These are phyloP conservation scores for Helotiales sp. DNA, from an alignment of 2,329 filamentous ascomycete genomes.

Conservation along the genomic window DNA sequence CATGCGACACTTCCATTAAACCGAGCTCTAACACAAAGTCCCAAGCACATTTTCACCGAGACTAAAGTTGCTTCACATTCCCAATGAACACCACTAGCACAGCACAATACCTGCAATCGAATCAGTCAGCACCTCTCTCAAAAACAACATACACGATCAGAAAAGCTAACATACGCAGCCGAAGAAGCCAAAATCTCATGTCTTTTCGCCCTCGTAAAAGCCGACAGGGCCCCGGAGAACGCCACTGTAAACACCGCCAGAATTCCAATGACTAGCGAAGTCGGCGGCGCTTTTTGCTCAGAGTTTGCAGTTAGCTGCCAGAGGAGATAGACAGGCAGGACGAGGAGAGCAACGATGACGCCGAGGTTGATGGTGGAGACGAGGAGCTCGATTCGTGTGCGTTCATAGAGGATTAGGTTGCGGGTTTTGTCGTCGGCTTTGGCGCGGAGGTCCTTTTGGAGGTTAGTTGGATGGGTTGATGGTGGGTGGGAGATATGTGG, in stretches of 20 bases:
- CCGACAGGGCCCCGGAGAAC: slow-evolving; percentile 27
- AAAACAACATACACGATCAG: no score
- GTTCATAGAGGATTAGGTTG: slow-evolving; percentile 17
- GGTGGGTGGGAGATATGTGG: neutral
- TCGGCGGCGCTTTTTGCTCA: neutral
- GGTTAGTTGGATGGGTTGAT: neutral
- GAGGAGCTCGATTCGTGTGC: slow-evolving; percentile 18
- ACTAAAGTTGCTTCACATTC: neutral
- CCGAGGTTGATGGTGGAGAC: slow-evolving; percentile 21
- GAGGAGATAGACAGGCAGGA: slow-evolving; percentile 30
- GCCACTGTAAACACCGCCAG: slow-evolving; percentile 30
- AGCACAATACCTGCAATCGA: neutral
- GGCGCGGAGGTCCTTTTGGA: neutral
- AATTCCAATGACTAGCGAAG: slow-evolving; percentile 16
- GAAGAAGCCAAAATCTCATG: slow-evolving; percentile 34
- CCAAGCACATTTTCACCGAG: no score
- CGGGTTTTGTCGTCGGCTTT: neutral
- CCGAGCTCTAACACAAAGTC: no score
- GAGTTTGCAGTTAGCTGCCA: slow-evolving; percentile 15
- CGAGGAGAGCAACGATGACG: slow-evolving; percentile 25
- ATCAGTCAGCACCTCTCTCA: neutral
- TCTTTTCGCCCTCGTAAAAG: slow-evolving; percentile 34
- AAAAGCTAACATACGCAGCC: slow-evolving; percentile 33
- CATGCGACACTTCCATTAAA: no score
- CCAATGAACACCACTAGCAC: neutral